A percentile compares a stretch with the other conserved stretches of the same genome.
These are phyloP conservation scores for Coprinellus aureogranulatus DNA, from an alignment of 768 basidiomycete genomes.

Conservation along the genomic window DNA sequence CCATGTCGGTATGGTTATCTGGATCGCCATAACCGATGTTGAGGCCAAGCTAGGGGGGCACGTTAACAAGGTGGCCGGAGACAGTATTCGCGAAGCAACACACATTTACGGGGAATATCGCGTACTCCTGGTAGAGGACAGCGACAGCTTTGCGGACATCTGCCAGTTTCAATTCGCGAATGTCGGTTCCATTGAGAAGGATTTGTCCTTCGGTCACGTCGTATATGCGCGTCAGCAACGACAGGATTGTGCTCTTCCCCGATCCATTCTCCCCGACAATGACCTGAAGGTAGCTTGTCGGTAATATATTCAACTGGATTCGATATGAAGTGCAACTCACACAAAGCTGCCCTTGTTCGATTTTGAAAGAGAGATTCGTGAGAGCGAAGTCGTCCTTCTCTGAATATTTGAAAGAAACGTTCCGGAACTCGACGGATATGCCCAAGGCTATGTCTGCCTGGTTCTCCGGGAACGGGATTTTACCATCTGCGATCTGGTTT, in stretches of 20 bases:
- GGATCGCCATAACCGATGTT: slow-evolving; percentile 79
- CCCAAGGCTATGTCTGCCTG: slow-evolving; percentile 13
- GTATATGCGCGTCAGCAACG: slow-evolving; percentile 68
- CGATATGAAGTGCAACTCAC: slow-evolving; percentile 36
- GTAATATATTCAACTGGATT: background rate
- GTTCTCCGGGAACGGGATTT: slow-evolving; percentile 28
- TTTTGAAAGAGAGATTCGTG: slow-evolving; percentile 63
- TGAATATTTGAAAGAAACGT: slow-evolving; percentile 73
- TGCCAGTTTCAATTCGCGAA: slow-evolving; percentile 54
- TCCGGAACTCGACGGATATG: slow-evolving; percentile 41
- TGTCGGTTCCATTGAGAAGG: slow-evolving; percentile 59
- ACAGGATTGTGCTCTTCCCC: slow-evolving; percentile 78
- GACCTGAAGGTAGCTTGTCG: slow-evolving; percentile 38
- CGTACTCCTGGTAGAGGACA: slow-evolving; percentile 80
- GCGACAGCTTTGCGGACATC: slow-evolving; percentile 69
- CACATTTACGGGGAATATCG: slow-evolving; percentile 76
- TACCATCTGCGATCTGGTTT: slow-evolving; percentile 58
- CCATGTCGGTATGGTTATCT: slow-evolving; percentile 45
- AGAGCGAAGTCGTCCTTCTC: slow-evolving; percentile 51
- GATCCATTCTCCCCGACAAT: slow-evolving; percentile 80
- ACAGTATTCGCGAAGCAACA: no score
- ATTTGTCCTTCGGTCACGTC: slow-evolving; percentile 69
- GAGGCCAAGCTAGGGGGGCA: slow-evolving; percentile 71
- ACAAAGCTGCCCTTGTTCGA: slow-evolving; percentile 69
- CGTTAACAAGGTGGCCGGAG: no score